Percentiles rank a stretch among this genome's conserved stretches.
Evolutionary conservation across 2,329 filamentous ascomycete species (phyloP).

Genomic region (Cucurbitaria berberidis): DNA sequence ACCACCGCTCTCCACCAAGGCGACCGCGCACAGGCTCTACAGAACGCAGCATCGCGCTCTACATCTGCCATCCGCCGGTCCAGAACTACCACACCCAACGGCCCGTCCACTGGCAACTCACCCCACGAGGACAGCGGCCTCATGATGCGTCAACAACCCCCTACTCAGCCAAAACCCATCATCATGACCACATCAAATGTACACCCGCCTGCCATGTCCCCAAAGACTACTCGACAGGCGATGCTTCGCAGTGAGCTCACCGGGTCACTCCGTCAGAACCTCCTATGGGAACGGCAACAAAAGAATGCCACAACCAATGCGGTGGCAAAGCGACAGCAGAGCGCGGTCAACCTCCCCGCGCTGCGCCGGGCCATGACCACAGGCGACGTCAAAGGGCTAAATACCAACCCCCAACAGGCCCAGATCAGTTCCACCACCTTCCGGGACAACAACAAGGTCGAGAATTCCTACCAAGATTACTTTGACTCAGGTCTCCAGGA

Average conservation of each 20-base stretch:
- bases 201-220: constrained; percentile 81
- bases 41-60: constrained; percentile 66
- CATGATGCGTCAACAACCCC: constrained; percentile 63
- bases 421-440: constrained; percentile 60
- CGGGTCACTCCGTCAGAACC: constrained; percentile 86
- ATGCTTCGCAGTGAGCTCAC: constrained; percentile 96
- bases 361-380: constrained; percentile 57
- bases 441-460: constrained; percentile 67
- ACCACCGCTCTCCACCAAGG: constrained; percentile 87
- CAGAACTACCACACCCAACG: constrained; percentile 73
- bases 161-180: constrained; percentile 81
- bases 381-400: constrained; percentile 86
- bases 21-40: constrained; percentile 72
- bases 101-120: constrained; percentile 66
- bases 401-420: constrained; percentile 62
- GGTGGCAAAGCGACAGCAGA: constrained; percentile 87
- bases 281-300: constrained; percentile 94
- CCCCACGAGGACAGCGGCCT: constrained; percentile 61
- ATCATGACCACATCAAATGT: constrained; percentile 71
- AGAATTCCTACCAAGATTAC: constrained; percentile 77
- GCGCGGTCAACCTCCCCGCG: constrained; percentile 50
- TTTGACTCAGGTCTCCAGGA: constrained; percentile 77
- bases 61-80: constrained; percentile 63
- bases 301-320: constrained; percentile 89
- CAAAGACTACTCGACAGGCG: constrained; percentile 87